A percentile compares a stretch with the other conserved stretches of the same genome.
phyloP scores from a whole-genome alignment of 2,329 filamentous ascomycete species.

The Ophiognomonia clavigignenti-juglandacearum region DNA sequence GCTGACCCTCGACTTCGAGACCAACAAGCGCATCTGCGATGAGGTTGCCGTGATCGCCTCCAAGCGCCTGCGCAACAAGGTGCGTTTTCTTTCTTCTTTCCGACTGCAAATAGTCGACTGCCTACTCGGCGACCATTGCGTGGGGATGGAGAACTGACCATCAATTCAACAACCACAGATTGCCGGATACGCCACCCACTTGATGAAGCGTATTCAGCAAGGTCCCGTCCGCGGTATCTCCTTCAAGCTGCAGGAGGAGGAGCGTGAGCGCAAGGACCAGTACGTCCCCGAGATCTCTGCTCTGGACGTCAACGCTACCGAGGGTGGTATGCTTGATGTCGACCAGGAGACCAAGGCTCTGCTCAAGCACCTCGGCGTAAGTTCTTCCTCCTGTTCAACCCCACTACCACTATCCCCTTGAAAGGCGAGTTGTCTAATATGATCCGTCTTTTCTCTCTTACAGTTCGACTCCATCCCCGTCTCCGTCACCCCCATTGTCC shows the following conservation, averaged over 20 bases:
- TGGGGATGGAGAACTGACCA: conserved; percentile 3
- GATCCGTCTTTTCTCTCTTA: conserved; percentile 13
- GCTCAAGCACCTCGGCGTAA: conserved; percentile 96
- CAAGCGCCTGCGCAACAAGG: conserved; percentile 99
- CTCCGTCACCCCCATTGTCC: conserved; percentile 87
- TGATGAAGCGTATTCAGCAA: conserved; percentile 99
- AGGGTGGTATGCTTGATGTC: conserved; percentile 90
- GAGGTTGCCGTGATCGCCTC: conserved; percentile 99
- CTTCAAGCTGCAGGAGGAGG: conserved; percentile 99
- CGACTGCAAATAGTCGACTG: background rate
- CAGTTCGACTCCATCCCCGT: conserved; percentile 97
- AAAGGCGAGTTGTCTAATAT: no score
- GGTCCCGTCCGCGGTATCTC: conserved; percentile 99
- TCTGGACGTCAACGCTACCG: conserved; percentile 91
- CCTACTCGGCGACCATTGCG: background rate
- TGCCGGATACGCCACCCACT: conserved; percentile 95
- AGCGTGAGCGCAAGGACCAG: conserved; percentile 99
- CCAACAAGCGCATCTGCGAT: conserved; percentile 99
- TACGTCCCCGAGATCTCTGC: conserved; percentile 99
- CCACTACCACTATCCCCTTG: background rate
- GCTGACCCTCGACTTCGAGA: conserved; percentile 99
- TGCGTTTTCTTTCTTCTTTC: conserved; percentile 28
- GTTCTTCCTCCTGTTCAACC: conserved; percentile 36
- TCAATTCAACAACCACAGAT: conserved; percentile 54
- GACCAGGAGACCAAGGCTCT: conserved; percentile 98